Conservation (phyloP, 148 eudicot species). For the Limonium bicolor region DNA sequence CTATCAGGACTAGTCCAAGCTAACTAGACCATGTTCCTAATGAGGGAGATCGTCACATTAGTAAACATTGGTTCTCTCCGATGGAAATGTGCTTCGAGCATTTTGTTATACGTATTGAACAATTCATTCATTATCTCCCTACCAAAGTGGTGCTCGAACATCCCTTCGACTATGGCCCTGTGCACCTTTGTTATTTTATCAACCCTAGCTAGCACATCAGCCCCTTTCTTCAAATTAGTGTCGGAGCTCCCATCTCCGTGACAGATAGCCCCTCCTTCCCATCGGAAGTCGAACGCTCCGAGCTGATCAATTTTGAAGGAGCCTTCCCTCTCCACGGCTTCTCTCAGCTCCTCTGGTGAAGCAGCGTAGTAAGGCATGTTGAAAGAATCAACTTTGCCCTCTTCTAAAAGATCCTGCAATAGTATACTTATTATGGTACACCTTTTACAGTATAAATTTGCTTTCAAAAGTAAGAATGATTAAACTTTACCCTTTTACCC, state of each 20-base stretch:
- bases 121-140: constrained; percentile 29
- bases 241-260: not conserved
- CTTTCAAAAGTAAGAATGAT: no score
- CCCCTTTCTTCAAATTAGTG: not conserved
- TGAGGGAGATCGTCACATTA: constrained; percentile 19
- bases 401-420: constrained; percentile 43
- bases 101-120: constrained; percentile 21
- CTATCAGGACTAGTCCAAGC: no score
- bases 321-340: constrained; percentile 26
- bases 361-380: constrained; percentile 60
- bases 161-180: constrained; percentile 50
- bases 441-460: no score
- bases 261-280: constrained; percentile 34
- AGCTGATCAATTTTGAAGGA: constrained; percentile 26
- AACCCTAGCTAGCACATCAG: constrained; percentile 16
- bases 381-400: constrained; percentile 51
- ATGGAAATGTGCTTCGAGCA: constrained; percentile 23
- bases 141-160: constrained; percentile 47
- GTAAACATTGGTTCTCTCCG: constrained; percentile 4
- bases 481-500: no score
- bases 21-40: no score
- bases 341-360: constrained; percentile 27
- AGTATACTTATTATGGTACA: no score
- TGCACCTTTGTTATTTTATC: constrained; percentile 28
- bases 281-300: constrained; percentile 25